Base-by-base conservation (phyloP, 2,329 filamentous ascomycete genomes). In the Claviceps quebecensis region DNA sequence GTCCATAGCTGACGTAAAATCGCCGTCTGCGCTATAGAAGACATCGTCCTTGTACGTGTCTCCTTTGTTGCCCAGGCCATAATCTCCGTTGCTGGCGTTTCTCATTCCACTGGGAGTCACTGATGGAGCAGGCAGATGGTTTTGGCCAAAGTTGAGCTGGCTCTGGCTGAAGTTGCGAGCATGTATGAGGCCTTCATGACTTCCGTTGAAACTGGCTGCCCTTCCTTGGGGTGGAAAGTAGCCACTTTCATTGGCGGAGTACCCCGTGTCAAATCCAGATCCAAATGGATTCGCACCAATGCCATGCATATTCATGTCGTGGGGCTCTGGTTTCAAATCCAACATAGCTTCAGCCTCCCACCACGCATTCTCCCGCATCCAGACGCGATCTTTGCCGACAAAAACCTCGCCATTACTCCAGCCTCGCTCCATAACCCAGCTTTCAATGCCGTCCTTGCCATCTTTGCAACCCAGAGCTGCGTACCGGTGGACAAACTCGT, bases 371-470 rank as follows among this genome's bases (percentile, higher is more conserved):
- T 98, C 93, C 48, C 91, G 81, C 73, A 97, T 90, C 93, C 93
- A 98, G 43, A 98, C 82, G 36, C 93, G 86, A 66, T 97, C 89
- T 53, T 82, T 83, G 51, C 93, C 93, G 36, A 97, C 75, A 5
- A 95, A 81, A 2, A 97, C 89, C 68, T 97, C 93, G 40, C 93
- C 93, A 59, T 98, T 98, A 69, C 88, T 96, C 93, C 93, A 98
- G 1, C 93, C 93, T 53, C 93, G 83, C 68, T 97, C 90, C 48
- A 97, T 76, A 53, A 94, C 77, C 88, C 91, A 98, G 60, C 79
- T 94, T 63, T 97, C 88, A 50, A 96, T 89, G 47, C 91, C 93
- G 56, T 98, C 93, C 56, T 81, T 82, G 52, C 93, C 93, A 56
- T 95, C 88, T 59, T 84, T 80, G 66, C 93, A 98, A 14, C 93